Percentiles rank a stretch among this genome's conserved stretches.
phyloP scores from a whole-genome alignment of 2,329 filamentous ascomycete species.

The Stachybotrys chartarum region DNA sequence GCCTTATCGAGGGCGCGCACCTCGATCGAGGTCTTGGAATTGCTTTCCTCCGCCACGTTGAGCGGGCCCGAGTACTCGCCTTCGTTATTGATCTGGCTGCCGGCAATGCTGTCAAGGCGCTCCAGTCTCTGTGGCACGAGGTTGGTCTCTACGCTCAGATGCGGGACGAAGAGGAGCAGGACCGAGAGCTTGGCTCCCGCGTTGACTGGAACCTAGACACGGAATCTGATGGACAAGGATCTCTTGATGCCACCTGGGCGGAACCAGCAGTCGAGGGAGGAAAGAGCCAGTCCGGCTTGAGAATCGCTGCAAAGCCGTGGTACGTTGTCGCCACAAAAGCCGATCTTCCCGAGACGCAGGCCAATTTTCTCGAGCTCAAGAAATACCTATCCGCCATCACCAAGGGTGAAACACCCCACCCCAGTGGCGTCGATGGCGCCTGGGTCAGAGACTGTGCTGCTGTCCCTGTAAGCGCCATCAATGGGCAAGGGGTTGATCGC shows the following conservation, averaged over 20 bases:
- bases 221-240: background rate
- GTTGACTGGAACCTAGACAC: slow-evolving; percentile 50
- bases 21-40: slow-evolving; percentile 86
- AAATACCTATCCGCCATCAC: slow-evolving; percentile 63
- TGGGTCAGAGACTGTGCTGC: slow-evolving; percentile 58
- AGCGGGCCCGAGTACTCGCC: slow-evolving; percentile 84
- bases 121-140: slow-evolving; percentile 83
- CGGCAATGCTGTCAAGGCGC: slow-evolving; percentile 69
- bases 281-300: slow-evolving; percentile 34
- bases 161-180: slow-evolving; percentile 64
- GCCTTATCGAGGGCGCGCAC: slow-evolving; percentile 86
- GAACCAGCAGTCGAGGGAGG: slow-evolving; percentile 3
- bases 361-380: slow-evolving; percentile 65
- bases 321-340: slow-evolving; percentile 93
- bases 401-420: slow-evolving; percentile 58
- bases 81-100: slow-evolving; percentile 85
- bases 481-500: slow-evolving; percentile 71
- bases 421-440: slow-evolving; percentile 54
- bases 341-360: slow-evolving; percentile 70
- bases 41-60: slow-evolving; percentile 87
- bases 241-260: slow-evolving; percentile 10
- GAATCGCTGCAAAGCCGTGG: slow-evolving; percentile 93
- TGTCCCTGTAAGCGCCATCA: slow-evolving; percentile 85
- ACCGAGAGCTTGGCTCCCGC: slow-evolving; percentile 49
- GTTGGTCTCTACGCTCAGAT: slow-evolving; percentile 79